phyloP scores from a whole-genome alignment of 768 basidiomycete species.

The Tulasnella sp. region DNA sequence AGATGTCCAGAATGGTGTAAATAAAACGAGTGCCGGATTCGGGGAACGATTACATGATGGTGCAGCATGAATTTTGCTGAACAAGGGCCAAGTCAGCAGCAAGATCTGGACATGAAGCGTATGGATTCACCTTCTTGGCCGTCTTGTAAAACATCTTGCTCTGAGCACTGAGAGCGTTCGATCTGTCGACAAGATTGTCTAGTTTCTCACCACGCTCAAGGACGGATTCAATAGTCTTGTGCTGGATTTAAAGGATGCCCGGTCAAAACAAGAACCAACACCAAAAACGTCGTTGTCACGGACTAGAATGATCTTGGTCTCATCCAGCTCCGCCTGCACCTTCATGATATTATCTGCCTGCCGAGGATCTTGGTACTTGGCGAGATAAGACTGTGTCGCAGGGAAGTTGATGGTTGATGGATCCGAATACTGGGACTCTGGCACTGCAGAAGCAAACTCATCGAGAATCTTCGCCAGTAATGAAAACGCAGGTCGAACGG shows the following conservation, averaged over 20 bases:
- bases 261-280: background rate
- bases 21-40: too few species aligned
- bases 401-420: constrained; percentile 64
- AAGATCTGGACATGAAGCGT: background rate
- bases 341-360: constrained; percentile 98
- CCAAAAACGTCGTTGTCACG: too few species aligned
- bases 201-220: constrained; percentile 93
- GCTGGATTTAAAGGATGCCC: constrained; percentile 36
- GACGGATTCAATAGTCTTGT: constrained; percentile 98
- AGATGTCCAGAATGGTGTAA: too few species aligned
- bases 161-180: constrained; percentile 73
- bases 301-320: constrained; percentile 97
- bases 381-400: constrained; percentile 59
- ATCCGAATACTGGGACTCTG: constrained; percentile 52
- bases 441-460: constrained; percentile 74
- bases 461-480: constrained; percentile 86
- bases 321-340: constrained; percentile 95
- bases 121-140: constrained; percentile 75
- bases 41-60: constrained; percentile 45
- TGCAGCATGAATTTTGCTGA: constrained; percentile 93
- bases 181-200: constrained; percentile 89
- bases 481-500: constrained; percentile 91
- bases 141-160: constrained; percentile 99
- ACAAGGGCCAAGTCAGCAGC: constrained; percentile 1
- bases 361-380: constrained; percentile 92